Percentiles rank a stretch among this genome's conserved stretches.
Conservation (phyloP, 768 basidiomycete genomes). For the Cystoderma amianthinum region DNA sequence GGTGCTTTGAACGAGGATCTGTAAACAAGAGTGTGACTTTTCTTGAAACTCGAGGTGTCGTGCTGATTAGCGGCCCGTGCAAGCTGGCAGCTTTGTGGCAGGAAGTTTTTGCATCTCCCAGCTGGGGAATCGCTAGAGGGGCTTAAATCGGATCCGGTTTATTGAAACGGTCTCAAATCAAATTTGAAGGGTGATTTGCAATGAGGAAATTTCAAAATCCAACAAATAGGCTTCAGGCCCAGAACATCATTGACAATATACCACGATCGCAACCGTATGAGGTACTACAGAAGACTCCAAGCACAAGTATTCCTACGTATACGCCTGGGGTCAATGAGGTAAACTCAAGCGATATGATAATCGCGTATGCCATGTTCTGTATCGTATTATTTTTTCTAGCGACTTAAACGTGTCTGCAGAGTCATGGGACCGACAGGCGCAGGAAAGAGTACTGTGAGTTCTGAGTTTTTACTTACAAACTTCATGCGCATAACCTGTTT, state of each 20-base stretch:
- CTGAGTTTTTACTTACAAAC: neutral
- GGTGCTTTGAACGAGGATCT: no score
- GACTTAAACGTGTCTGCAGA: constrained; percentile 5
- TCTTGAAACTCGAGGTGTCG: no score
- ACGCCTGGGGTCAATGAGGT: constrained; percentile 1
- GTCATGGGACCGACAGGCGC: constrained; percentile 17
- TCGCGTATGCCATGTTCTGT: constrained; percentile 10
- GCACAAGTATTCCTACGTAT: neutral
- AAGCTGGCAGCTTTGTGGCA: no score
- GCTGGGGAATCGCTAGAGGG: no score
- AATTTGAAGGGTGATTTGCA: no score
- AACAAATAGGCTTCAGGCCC: neutral
- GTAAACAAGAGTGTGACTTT: no score
- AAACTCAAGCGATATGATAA: constrained; percentile 6
- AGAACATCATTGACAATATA: neutral
- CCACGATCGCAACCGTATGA: neutral
- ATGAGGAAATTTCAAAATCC: neutral
- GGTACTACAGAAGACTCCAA: neutral
- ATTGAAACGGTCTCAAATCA: no score
- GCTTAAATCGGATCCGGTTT: no score
- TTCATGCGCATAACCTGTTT: neutral
- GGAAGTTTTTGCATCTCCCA: no score
- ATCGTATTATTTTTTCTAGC: neutral
- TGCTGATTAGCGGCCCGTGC: no score
- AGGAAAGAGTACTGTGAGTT: constrained; percentile 16